Percentiles rank a stretch among this genome's conserved stretches.
Conservation (phyloP, 495 filamentous ascomycete genomes). For the Achaetomiella virescens region DNA sequence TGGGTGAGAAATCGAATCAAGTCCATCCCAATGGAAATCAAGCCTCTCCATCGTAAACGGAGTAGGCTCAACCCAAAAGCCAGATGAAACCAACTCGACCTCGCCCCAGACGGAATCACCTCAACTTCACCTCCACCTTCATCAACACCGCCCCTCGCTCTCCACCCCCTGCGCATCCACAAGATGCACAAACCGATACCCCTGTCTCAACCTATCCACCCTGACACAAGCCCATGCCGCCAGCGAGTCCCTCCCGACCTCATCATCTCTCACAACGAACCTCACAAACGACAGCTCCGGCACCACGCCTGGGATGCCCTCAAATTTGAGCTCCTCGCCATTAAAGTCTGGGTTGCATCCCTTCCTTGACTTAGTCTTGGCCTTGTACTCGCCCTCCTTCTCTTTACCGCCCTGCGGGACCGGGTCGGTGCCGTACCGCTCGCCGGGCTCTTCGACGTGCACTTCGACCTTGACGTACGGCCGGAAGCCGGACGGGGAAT, state of each 20-base stretch:
- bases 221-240: slow-evolving; percentile 86
- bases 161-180: slow-evolving; percentile 56
- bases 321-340: slow-evolving; percentile 56
- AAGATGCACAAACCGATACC: slow-evolving; percentile 71
- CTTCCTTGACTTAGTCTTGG: slow-evolving; percentile 53
- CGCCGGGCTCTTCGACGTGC: slow-evolving; percentile 63
- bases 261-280: slow-evolving; percentile 80
- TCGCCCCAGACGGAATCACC: slow-evolving; percentile 24
- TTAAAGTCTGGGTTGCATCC: slow-evolving; percentile 67
- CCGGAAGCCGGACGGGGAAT: slow-evolving; percentile 52
- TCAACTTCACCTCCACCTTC: slow-evolving; percentile 53
- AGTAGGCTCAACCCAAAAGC: background rate
- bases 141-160: slow-evolving; percentile 61
- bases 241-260: slow-evolving; percentile 65
- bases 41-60: too few relatives aligned
- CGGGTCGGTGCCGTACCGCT: slow-evolving; percentile 33
- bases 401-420: slow-evolving; percentile 26
- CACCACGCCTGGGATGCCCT: slow-evolving; percentile 56
- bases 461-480: slow-evolving; percentile 79
- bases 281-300: slow-evolving; percentile 77
- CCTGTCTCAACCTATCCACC: slow-evolving; percentile 67
- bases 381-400: slow-evolving; percentile 62
- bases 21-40: too few relatives aligned
- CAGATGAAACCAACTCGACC: background rate
- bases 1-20: too few relatives aligned